These are phyloP conservation scores for Exobasidium rhododendri DNA, from an alignment of 1,284 basidiomycete species.

Conservation along the genomic window DNA sequence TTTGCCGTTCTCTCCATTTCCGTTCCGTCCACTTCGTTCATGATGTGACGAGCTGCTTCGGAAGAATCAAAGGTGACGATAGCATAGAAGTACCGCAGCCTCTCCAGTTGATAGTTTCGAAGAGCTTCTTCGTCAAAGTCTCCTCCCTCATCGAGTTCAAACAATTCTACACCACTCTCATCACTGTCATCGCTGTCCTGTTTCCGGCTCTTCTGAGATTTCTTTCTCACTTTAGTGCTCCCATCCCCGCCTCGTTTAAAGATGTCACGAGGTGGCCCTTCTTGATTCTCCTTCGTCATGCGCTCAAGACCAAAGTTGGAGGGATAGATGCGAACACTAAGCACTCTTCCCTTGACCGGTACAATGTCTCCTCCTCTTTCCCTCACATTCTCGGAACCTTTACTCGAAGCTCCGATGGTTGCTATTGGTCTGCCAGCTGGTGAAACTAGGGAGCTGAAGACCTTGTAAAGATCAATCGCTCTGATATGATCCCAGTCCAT, in stretches of 20 bases:
- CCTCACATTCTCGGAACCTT: background rate
- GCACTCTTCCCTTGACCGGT: constrained; percentile 31
- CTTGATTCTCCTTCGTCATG: constrained; percentile 79
- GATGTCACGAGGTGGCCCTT: constrained; percentile 84
- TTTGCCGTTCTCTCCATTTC: constrained; percentile 97
- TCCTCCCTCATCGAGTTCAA: constrained; percentile 52
- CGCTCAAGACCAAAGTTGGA: constrained; percentile 89
- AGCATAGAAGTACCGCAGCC: constrained; percentile 95
- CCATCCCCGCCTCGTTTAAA: constrained; percentile 58
- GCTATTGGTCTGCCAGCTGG: constrained; percentile 36
- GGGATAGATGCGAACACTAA: constrained; percentile 69
- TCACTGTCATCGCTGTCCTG: constrained; percentile 63
- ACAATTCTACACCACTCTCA: constrained; percentile 61
- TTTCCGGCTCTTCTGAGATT: constrained; percentile 28
- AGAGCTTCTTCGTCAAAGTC: constrained; percentile 75
- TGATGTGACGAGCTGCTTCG: constrained; percentile 75
- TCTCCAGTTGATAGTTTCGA: constrained; percentile 87
- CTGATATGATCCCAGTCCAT: constrained; percentile 98
- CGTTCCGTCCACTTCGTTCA: constrained; percentile 84
- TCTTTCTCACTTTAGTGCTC: constrained; percentile 50
- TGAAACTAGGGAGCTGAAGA: constrained; percentile 81
- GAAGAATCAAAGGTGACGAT: constrained; percentile 83
- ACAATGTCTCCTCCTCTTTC: constrained; percentile 15
- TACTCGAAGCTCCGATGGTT: constrained; percentile 11
- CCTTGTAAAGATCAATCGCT: constrained; percentile 84